A percentile compares a stretch with the other conserved stretches of the same genome.
These are phyloP conservation scores for Diaporthe sp. DNA, from an alignment of 2,329 filamentous ascomycete species.

Conservation along the genomic window DNA sequence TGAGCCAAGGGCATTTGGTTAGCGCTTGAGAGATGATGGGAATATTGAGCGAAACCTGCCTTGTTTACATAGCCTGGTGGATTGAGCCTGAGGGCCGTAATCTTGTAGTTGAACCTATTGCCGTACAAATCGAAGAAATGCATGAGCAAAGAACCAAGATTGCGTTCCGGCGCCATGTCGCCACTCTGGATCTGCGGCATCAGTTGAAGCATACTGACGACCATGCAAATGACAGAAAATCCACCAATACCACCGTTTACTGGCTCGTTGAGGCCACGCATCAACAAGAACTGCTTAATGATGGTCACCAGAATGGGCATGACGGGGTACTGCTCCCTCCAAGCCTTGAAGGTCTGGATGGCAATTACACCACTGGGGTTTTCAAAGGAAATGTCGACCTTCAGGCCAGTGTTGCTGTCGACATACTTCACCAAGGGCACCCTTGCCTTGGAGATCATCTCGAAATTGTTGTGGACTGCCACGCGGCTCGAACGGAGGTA, in stretches of 20 bases:
- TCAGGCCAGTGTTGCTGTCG: slow-evolving; percentile 81
- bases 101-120: slow-evolving; percentile 78
- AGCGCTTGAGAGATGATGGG: neutral
- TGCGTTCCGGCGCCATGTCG: slow-evolving; percentile 69
- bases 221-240: slow-evolving; percentile 93
- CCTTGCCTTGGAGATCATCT: slow-evolving; percentile 80
- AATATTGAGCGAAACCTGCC: slow-evolving; percentile 58
- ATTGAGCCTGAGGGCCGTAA: slow-evolving; percentile 80
- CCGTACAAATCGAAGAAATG: slow-evolving; percentile 94
- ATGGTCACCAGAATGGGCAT: slow-evolving; percentile 90
- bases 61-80: slow-evolving; percentile 83
- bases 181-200: slow-evolving; percentile 78
- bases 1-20: slow-evolving; percentile 43
- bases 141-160: slow-evolving; percentile 85
- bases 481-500: slow-evolving; percentile 70
- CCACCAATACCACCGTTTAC: slow-evolving; percentile 92
- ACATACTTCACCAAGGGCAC: slow-evolving; percentile 95
- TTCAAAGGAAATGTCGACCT: slow-evolving; percentile 95
- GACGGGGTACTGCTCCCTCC: slow-evolving; percentile 83
- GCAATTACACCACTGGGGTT: slow-evolving; percentile 86
- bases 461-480: slow-evolving; percentile 68
- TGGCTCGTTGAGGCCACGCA: slow-evolving; percentile 92
- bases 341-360: slow-evolving; percentile 82
- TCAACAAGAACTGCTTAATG: slow-evolving; percentile 92
- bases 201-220: slow-evolving; percentile 88